phyloP scores from a whole-genome alignment of 176 grass and related monocot species.

The Triticum turgidum region DNA sequence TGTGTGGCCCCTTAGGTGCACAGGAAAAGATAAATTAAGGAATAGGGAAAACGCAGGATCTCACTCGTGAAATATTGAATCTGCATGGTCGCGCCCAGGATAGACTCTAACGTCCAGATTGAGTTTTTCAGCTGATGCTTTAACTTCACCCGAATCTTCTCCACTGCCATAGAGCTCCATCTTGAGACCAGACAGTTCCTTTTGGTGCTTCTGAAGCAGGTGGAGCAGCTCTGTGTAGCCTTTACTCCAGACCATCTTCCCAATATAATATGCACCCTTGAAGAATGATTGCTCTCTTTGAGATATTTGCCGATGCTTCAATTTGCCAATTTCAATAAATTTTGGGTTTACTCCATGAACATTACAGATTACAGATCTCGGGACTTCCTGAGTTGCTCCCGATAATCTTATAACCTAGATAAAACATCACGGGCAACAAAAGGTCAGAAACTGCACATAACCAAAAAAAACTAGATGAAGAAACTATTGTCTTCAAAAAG shows the following conservation, averaged over 20 bases:
- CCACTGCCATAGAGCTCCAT: slow-evolving; percentile 95
- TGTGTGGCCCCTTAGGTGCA: background rate
- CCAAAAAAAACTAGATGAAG: background rate
- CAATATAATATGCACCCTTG: slow-evolving; percentile 96
- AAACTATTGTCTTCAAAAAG: background rate
- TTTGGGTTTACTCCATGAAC: slow-evolving; percentile 98
- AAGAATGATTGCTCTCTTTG: slow-evolving; percentile 56
- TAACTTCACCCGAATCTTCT: slow-evolving; percentile 78
- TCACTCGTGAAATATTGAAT: slow-evolving; percentile 93
- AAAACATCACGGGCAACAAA: slow-evolving; percentile 12
- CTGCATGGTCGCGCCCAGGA: slow-evolving; percentile 83
- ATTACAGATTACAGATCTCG: slow-evolving; percentile 87
- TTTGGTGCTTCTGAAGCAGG: slow-evolving; percentile 63
- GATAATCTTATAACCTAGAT: slow-evolving; percentile 92
- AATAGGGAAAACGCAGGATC: background rate
- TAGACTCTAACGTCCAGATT: slow-evolving; percentile 64
- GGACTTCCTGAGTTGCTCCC: slow-evolving; percentile 87
- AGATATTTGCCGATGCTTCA: slow-evolving; percentile 55
- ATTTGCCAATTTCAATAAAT: slow-evolving; percentile 82
- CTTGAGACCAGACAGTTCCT: slow-evolving; percentile 63
- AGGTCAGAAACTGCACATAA: slow-evolving; percentile 14
- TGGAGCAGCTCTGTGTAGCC: slow-evolving; percentile 86
- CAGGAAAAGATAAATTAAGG: background rate
- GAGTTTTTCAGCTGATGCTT: slow-evolving; percentile 64
- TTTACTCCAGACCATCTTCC: slow-evolving; percentile 99